Evolutionary conservation across 139 green algal genomes (phyloP).

Genomic region (Micromonas pusilla): DNA sequence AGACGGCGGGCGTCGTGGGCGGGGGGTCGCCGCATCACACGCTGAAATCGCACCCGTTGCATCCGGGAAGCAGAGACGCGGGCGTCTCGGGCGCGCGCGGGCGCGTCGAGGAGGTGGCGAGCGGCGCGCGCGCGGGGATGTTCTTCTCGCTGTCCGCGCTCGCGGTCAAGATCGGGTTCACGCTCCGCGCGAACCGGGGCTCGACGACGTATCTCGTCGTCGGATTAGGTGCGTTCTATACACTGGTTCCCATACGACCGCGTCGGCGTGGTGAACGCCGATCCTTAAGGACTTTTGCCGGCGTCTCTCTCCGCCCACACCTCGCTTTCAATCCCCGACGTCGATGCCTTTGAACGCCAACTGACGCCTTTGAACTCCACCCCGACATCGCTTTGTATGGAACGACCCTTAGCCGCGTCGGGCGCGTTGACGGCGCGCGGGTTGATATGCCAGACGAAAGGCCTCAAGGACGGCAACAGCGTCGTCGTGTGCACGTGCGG

Average conservation of each 20-base stretch:
- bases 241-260: no score
- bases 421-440: constrained; percentile 2
- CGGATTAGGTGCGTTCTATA: no score
- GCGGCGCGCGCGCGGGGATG: not conserved
- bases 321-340: no score
- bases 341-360: no score
- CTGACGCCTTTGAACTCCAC: no score
- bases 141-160: constrained; percentile 9
- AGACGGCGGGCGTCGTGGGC: not conserved
- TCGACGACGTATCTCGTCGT: not conserved
- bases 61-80: no score
- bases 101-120: not conserved
- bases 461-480: constrained; percentile 2
- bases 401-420: no score
- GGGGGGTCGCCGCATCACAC: not conserved
- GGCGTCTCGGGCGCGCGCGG: not conserved
- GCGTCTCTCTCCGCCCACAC: no score
- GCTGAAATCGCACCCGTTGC: not conserved
- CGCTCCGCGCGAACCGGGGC: no score
- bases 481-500: constrained; percentile 13
- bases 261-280: no score
- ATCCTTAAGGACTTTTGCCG: no score
- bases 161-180: not conserved
- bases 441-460: constrained; percentile 11
- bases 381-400: no score